Evolutionary conservation across 495 filamentous ascomycete species (phyloP), one percentile per base, ranked within the genome.

Genomic region (Podospora australis): DNA sequence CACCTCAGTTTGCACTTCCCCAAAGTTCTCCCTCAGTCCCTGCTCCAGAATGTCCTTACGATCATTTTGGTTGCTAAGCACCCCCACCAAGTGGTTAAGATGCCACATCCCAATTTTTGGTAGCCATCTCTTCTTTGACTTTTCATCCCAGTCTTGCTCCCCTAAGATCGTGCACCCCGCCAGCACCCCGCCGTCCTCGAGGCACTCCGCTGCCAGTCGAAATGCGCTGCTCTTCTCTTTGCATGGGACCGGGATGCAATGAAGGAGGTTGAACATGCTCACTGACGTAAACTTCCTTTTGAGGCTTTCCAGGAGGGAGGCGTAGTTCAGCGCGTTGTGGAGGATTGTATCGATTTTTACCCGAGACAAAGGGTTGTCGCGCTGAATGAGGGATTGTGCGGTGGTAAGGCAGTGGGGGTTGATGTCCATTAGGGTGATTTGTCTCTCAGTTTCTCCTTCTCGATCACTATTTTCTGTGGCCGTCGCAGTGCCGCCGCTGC

Each of bases 211-310:
- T 17, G 64, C 55, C 10, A 51, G 38, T n/a, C 26, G 44, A 14
- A 70, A 59, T 2, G 56, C 45, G 11, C 6, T 16, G 11, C 30
- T 46, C 30, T 67, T 64, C 11, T 45, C 30, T 34, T 63, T 55
- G 11, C 56, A 44, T 0, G 47, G 32, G 0, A 56, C 58, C 0
- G 67, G 64, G 2, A 73, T 30, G 46, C 70, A 70, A 42, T 73
- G 70, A 2, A 73, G 35, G 2, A 71, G 28, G 44, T 68, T 68
- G 49, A 70, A 71, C 48, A 66, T 57, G 28, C 63, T 67, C 23
- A 73, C 55, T 0, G 63, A 65, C 43, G 67, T 59, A 24, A 65
- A 67, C 42, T 52, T 47, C n/a, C 22, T 40, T 8, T 48, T 1
- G 3, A 60, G 35, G 7, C 13, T 51, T 8, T 28, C 23, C 30